Evolutionary conservation across 495 filamentous ascomycete species (phyloP).

Genomic region (Hypoxylon fuscum): DNA sequence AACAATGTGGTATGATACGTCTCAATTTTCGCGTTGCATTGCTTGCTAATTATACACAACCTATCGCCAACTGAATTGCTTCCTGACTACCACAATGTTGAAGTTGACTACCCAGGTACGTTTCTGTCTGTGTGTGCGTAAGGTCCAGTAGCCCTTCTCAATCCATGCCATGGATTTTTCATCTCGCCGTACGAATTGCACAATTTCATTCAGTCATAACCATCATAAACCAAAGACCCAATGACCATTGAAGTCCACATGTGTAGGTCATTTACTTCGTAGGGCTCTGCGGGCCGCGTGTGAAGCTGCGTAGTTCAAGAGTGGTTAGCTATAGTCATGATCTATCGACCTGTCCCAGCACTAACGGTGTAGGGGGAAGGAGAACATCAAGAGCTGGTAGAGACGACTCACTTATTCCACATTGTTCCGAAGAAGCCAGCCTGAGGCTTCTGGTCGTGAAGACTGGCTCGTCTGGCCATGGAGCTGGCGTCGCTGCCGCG

Average conservation of each 20-base stretch:
- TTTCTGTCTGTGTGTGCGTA: neutral
- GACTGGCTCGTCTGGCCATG: slow-evolving; percentile 53
- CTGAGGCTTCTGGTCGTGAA: slow-evolving; percentile 55
- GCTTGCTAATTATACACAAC: no score
- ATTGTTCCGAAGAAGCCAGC: slow-evolving; percentile 55
- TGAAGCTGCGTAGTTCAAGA: slow-evolving; percentile 24
- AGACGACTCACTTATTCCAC: slow-evolving; percentile 54
- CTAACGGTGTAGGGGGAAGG: neutral
- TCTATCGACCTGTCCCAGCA: no score
- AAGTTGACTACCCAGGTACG: no score
- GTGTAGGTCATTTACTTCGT: slow-evolving; percentile 25
- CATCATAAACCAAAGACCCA: no score
- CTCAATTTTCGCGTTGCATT: no score
- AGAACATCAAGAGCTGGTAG: neutral
- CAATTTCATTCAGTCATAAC: neutral
- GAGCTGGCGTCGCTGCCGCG: slow-evolving; percentile 50
- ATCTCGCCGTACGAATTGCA: neutral
- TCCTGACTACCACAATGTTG: no score
- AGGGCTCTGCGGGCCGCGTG: slow-evolving; percentile 33
- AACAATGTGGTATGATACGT: no score
- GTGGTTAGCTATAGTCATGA: no score
- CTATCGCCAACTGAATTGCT: no score
- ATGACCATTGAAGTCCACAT: no score
- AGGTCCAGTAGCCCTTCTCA: neutral
- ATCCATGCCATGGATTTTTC: neutral